Percentiles rank a stretch among this genome's conserved stretches.
These are phyloP conservation scores for Stagonosporopsis vannaccii DNA, from an alignment of 2,329 filamentous ascomycete genomes.

Conservation along the genomic window DNA sequence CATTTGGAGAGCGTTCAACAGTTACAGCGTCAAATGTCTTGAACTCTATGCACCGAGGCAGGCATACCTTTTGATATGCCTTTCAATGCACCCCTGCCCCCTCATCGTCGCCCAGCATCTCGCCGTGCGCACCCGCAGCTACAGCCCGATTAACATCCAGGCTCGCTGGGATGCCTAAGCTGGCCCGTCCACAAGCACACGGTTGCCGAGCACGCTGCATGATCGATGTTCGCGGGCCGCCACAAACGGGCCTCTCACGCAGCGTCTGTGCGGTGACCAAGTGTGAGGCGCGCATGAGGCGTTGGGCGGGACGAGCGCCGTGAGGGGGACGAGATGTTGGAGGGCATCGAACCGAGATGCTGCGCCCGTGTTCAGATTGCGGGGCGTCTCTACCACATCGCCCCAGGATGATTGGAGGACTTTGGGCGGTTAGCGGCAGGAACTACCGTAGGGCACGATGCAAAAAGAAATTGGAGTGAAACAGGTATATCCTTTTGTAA, in stretches of 20 bases:
- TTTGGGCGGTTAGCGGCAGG: not conserved
- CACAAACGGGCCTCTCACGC: slow-evolving; percentile 19
- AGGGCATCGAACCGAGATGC: slow-evolving; percentile 11
- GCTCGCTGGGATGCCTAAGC: slow-evolving; percentile 15
- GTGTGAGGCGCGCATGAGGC: slow-evolving; percentile 14
- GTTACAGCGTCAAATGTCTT: slow-evolving; percentile 1
- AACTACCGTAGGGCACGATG: slow-evolving; percentile 10
- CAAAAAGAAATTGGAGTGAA: slow-evolving; percentile 19
- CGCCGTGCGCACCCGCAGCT: slow-evolving; percentile 25
- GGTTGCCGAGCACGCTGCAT: slow-evolving; percentile 18
- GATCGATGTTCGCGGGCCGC: slow-evolving; percentile 15
- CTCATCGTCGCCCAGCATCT: slow-evolving; percentile 22
- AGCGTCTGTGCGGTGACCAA: slow-evolving; percentile 17
- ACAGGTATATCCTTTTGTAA: slow-evolving; percentile 13
- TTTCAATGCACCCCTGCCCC: slow-evolving; percentile 22
- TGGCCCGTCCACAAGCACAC: slow-evolving; percentile 17
- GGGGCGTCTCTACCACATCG: slow-evolving; percentile 4
- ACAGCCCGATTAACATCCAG: slow-evolving; percentile 15
- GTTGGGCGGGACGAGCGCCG: slow-evolving; percentile 4
- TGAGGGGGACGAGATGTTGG: slow-evolving; percentile 14
- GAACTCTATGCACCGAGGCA: slow-evolving; percentile 12
- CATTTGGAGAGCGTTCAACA: slow-evolving; percentile 29
- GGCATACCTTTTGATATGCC: slow-evolving; percentile 21
- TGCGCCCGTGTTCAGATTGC: slow-evolving; percentile 8
- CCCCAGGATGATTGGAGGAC: slow-evolving; percentile 12